Base-by-base conservation (phyloP, 2,329 filamentous ascomycete genomes). In the Neofusicoccum cordaticola region DNA sequence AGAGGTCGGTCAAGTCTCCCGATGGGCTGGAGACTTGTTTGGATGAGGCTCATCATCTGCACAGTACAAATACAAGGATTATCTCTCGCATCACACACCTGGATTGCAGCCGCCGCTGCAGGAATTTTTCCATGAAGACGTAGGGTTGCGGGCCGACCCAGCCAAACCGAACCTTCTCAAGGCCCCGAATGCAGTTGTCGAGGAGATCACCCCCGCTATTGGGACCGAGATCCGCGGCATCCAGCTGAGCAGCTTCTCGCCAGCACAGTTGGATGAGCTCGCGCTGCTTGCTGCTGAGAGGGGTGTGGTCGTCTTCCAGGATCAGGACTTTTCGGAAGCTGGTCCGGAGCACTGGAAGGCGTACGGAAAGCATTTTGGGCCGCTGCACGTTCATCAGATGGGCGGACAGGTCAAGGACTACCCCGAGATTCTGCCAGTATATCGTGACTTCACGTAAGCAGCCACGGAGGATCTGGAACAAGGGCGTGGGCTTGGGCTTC, bases 261-360 rank as follows among this genome's bases (percentile, higher is more conserved):
- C 81, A 47, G 72, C 78, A 6, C 80, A 80, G 51, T 82, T 83
- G 62, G 81, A 84, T 64, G 82, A 84, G 68, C 79, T 84, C 11
- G 82, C 81, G 31, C 67, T 77, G 56, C 67, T 78, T 56, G 75
- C 77, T 50, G 74, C 74, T 4, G 74, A 77, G 67, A 71, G 75
- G 66, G 82, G 81, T 60, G 80, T 84, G 15, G 76, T 82, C 12
- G 81, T 82, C 39, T 83, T 84, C 72, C 80, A 81, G n/a, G 76
- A 83, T 39, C 80, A 84, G 65, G 81, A 84, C 64, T 76, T 83
- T 53, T 78, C 82, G 31, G 76, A 80, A 65, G 76, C 76, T 17
- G 79, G 80, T 7, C 79, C 79, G 3, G 75, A 74, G 4, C 71
- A 70, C 12, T 80, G 80, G 68, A 77, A 80, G 60, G 72, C 76